phyloP scores from a whole-genome alignment of 2,329 filamentous ascomycete species.

The Hypoxylon sp. region DNA sequence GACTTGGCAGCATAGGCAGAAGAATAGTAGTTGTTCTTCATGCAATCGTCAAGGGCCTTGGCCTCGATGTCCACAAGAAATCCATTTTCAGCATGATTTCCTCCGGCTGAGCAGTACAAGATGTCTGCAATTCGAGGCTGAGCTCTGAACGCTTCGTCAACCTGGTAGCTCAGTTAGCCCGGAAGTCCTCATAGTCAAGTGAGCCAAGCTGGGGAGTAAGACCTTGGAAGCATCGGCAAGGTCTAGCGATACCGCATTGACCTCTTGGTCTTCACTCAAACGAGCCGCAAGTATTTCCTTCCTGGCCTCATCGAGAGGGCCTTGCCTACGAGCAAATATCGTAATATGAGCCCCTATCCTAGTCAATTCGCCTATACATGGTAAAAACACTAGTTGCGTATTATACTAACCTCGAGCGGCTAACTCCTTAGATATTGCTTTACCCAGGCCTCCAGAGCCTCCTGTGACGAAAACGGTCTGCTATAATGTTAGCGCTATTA shows the following conservation, averaged over 20 bases:
- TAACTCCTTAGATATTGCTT: slow-evolving; percentile 47
- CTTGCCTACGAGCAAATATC: slow-evolving; percentile 33
- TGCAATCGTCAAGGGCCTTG: slow-evolving; percentile 48
- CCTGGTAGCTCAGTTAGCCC: slow-evolving; percentile 12
- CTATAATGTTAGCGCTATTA: slow-evolving; percentile 2
- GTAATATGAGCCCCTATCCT: slow-evolving; percentile 31
- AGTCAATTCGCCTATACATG: neutral
- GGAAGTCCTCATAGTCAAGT: neutral
- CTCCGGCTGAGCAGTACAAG: slow-evolving; percentile 52
- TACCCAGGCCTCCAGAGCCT: slow-evolving; percentile 49
- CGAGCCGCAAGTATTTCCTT: slow-evolving; percentile 28
- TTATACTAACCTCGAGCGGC: slow-evolving; percentile 19
- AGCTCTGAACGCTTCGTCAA: slow-evolving; percentile 33
- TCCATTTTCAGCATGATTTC: slow-evolving; percentile 46
- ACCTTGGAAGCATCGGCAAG: slow-evolving; percentile 31
- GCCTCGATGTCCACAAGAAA: slow-evolving; percentile 48
- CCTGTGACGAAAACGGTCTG: slow-evolving; percentile 49
- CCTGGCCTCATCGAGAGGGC: slow-evolving; percentile 31
- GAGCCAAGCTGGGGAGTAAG: neutral
- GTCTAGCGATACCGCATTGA: slow-evolving; percentile 27
- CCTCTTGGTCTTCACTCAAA: slow-evolving; percentile 26
- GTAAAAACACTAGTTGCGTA: neutral
- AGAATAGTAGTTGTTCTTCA: slow-evolving; percentile 51
- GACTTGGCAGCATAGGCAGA: slow-evolving; percentile 43
- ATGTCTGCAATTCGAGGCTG: slow-evolving; percentile 47